Base-by-base conservation (phyloP, 2,329 filamentous ascomycete species). In the Penicillium sp. region DNA sequence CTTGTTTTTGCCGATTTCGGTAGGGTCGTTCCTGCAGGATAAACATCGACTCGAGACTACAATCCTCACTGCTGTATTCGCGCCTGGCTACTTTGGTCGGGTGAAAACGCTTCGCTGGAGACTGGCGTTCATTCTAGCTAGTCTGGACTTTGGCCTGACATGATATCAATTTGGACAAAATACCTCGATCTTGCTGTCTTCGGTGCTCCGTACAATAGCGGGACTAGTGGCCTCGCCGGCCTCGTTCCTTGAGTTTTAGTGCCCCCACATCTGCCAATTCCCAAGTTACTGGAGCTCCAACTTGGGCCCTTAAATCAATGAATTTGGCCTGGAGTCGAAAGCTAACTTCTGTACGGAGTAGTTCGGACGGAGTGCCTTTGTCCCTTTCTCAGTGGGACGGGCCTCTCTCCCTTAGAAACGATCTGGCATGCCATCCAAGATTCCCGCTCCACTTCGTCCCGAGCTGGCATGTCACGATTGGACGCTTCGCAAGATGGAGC, bases 361-460 rank as follows among this genome's bases (percentile, higher is more conserved):
- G 19, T 22, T 22, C 19, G 19, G 19, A 22, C 45, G n/a, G 25
- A 8, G 45, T 28, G 19, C 19, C 3, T 30, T 7, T 30, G 4
- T 28, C 16, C 26, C 26, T 30, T 30, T 48, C 13, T 4, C 8
- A 28, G 51, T 51, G 51, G 51, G 51, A 22, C 35, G 40, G 55
- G 33, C 30, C 35, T 55, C 35, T 22, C 19, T 22, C 58, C 61
- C 55, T 37, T 37, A 35, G 35, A 59, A 55, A 56, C 43, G 48
- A 60, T 58, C 40, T 40, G 52, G 57, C 52, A 65, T 65, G 53
- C 58, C 59, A 58, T 49, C 38, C 30, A 26, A 59, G 51, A 64
- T 65, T 62, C 58, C 58, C 59, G 57, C 55, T 65, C 57, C 57
- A 60, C 54, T 48, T 16, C 4, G 26, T 28, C 4, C 45, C 19